phyloP scores from a whole-genome alignment of 2,329 filamentous ascomycete genomes.

The Byssoonygena ceratinophila region DNA sequence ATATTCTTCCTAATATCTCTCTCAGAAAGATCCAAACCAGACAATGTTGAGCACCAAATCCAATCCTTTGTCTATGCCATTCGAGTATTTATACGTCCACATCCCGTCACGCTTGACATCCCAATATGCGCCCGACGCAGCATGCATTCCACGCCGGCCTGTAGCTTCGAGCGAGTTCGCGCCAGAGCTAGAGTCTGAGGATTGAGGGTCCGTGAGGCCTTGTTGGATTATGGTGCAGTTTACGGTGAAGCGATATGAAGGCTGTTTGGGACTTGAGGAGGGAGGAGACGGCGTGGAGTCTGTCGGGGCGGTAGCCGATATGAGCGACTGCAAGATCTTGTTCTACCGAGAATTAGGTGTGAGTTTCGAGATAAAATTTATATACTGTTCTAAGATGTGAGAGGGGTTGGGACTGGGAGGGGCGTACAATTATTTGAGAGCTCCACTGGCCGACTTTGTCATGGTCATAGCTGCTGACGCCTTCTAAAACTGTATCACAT shows the following conservation, averaged over 20 bases:
- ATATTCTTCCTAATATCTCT: neutral
- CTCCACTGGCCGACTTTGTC: conserved; percentile 80
- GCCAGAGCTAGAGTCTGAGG: conserved; percentile 21
- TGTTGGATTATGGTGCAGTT: conserved; percentile 99
- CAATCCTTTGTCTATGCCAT: conserved; percentile 37
- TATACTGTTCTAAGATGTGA: neutral
- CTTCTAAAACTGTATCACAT: conserved; percentile 66
- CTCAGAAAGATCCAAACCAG: conserved; percentile 34
- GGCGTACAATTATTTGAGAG: conserved; percentile 74
- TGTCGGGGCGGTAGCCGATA: conserved; percentile 32
- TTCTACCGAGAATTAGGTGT: conserved; percentile 22
- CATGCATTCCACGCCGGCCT: conserved; percentile 63
- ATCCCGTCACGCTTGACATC: conserved; percentile 44
- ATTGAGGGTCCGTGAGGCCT: conserved; percentile 46
- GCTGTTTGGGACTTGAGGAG: conserved; percentile 23
- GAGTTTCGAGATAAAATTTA: too few species aligned
- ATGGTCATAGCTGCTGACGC: conserved; percentile 75
- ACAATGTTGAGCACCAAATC: conserved; percentile 42
- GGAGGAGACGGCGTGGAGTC: neutral
- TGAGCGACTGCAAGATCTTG: conserved; percentile 33
- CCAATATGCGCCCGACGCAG: conserved; percentile 42
- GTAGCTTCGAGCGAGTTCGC: conserved; percentile 37
- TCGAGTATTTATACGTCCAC: conserved; percentile 44
- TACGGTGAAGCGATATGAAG: conserved; percentile 86
- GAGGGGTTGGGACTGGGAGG: neutral